Evolutionary conservation across 768 basidiomycete species (phyloP).

Genomic region (Serendipita sp.): DNA sequence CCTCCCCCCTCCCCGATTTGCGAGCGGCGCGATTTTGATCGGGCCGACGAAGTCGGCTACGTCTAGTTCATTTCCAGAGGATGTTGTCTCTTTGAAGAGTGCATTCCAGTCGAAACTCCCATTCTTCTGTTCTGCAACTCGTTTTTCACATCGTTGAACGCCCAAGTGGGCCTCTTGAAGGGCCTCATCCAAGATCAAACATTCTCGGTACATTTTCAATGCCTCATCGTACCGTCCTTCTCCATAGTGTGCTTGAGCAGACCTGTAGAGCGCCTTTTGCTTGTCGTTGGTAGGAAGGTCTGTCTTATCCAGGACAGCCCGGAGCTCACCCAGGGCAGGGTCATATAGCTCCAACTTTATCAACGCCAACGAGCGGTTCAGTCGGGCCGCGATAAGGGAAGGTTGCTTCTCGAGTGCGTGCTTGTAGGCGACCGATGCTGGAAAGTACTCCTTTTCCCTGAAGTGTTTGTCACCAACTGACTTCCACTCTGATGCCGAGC

Average conservation of each 20-base stretch:
- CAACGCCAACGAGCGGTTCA: constrained; percentile 10
- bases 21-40: constrained; percentile 11
- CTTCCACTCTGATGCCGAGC: constrained; percentile 13
- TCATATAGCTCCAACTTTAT: constrained; percentile 12
- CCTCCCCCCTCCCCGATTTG: constrained; percentile 14
- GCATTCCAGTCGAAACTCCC: constrained; percentile 15
- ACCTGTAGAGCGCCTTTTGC: constrained; percentile 16
- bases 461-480: constrained; percentile 14
- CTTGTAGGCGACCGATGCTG: too few relatives aligned
- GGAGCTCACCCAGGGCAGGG: constrained; percentile 16
- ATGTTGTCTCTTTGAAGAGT: constrained; percentile 12
- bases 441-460: too few relatives aligned
- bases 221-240: constrained; percentile 13
- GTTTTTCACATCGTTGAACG: constrained; percentile 11
- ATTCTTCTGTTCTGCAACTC: constrained; percentile 13
- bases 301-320: constrained; percentile 8
- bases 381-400: constrained; percentile 5
- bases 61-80: constrained; percentile 9
- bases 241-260: constrained; percentile 16
- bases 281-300: background rate
- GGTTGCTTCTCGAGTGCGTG: too few relatives aligned
- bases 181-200: constrained; percentile 2
- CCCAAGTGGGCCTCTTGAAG: constrained; percentile 9
- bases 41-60: constrained; percentile 16
- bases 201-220: constrained; percentile 7